Evolutionary conservation across 2,329 filamentous ascomycete genomes (phyloP).

Genomic region (Calonectria naviculata): DNA sequence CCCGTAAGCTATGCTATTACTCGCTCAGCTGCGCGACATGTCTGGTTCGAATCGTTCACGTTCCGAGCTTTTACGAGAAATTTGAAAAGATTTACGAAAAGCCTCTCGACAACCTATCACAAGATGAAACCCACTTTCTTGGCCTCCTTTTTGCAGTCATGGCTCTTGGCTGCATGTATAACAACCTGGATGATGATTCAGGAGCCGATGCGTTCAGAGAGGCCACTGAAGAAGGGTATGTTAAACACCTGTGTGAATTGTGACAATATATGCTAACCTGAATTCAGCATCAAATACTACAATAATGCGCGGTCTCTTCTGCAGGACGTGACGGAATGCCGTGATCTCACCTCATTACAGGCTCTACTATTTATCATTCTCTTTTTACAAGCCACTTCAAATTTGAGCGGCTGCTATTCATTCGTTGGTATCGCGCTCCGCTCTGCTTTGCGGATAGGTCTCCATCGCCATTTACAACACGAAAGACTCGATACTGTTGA

Average conservation of each 20-base stretch:
- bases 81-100: conserved; percentile 83
- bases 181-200: conserved; percentile 66
- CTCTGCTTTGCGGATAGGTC: conserved; percentile 79
- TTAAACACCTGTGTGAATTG: neutral
- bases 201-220: conserved; percentile 59
- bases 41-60: conserved; percentile 78
- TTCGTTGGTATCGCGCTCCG: conserved; percentile 83
- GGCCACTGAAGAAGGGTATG: conserved; percentile 68
- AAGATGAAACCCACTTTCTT: conserved; percentile 76
- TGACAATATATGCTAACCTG: conserved; percentile 30
- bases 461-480: conserved; percentile 78
- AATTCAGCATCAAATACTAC: conserved; percentile 77
- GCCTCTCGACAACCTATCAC: conserved; percentile 69
- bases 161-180: conserved; percentile 79
- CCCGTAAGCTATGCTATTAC: conserved; percentile 64
- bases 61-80: conserved; percentile 82
- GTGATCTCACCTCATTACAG: conserved; percentile 80
- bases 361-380: conserved; percentile 83
- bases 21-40: conserved; percentile 68
- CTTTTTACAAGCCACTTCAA: conserved; percentile 83
- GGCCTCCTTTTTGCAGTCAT: conserved; percentile 77
- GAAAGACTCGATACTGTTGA: conserved; percentile 72
- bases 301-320: conserved; percentile 74
- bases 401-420: conserved; percentile 82
- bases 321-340: conserved; percentile 74